A percentile compares a stretch with the other conserved stretches of the same genome.
These are phyloP conservation scores for Camellia japonica DNA, from an alignment of 148 eudicot genomes.

Conservation along the genomic window DNA sequence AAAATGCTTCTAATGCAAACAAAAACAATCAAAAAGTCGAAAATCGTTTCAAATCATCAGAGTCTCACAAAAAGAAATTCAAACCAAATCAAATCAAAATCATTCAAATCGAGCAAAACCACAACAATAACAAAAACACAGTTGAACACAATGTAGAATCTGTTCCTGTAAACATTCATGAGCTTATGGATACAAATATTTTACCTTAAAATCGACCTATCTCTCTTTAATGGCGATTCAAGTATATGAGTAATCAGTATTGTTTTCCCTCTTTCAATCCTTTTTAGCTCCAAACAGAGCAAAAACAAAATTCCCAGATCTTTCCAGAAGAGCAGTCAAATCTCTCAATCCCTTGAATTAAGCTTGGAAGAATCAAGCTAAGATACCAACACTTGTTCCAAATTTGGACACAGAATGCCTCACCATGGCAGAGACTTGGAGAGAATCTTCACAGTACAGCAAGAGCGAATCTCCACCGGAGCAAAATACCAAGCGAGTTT, in stretches of 20 bases:
- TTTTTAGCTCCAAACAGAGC: neutral
- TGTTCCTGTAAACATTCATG: neutral
- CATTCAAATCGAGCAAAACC: too few relatives aligned
- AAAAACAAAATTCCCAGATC: slow-evolving; percentile 5
- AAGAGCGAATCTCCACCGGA: slow-evolving; percentile 4
- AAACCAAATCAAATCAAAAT: too few relatives aligned
- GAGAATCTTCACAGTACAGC: neutral
- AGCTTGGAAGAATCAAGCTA: neutral
- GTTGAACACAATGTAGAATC: too few relatives aligned
- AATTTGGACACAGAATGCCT: neutral
- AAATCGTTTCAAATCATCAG: too few relatives aligned
- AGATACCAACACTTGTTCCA: neutral
- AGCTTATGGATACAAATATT: neutral
- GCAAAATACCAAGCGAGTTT: too few relatives aligned
- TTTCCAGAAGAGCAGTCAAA: neutral
- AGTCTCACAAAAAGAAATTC: too few relatives aligned
- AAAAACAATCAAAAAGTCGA: too few relatives aligned
- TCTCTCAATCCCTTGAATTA: neutral
- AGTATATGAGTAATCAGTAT: too few relatives aligned
- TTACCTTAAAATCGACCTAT: neutral
- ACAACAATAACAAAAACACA: too few relatives aligned
- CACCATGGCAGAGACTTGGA: neutral
- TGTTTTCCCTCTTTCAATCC: neutral
- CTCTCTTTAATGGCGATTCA: neutral
- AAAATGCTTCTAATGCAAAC: too few relatives aligned